phyloP scores from a whole-genome alignment of 2,329 filamentous ascomycete genomes.

The Verticillium dahliae region DNA sequence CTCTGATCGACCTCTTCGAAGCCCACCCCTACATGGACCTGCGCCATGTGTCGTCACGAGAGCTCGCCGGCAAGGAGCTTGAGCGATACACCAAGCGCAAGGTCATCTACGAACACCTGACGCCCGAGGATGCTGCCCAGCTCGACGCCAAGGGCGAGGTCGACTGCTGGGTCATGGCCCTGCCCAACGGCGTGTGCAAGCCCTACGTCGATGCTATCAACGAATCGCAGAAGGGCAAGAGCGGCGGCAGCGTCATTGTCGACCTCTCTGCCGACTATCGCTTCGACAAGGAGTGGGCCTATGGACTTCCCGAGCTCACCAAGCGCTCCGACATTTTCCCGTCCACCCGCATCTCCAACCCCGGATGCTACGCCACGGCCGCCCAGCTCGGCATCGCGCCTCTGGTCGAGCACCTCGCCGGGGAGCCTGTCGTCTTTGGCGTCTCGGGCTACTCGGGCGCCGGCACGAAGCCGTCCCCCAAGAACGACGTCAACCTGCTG shows the following conservation, averaged over 20 bases:
- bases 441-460: constrained; percentile 93
- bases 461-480: constrained; percentile 86
- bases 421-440: constrained; percentile 78
- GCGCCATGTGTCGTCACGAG: constrained; percentile 85
- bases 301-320: constrained; percentile 82
- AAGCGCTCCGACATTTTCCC: constrained; percentile 69
- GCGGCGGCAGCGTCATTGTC: constrained; percentile 67
- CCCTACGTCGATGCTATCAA: constrained; percentile 88
- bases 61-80: constrained; percentile 79
- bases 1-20: constrained; percentile 81
- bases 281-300: constrained; percentile 80
- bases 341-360: constrained; percentile 80
- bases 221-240: constrained; percentile 49
- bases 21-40: constrained; percentile 85
- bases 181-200: constrained; percentile 91
- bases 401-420: constrained; percentile 68
- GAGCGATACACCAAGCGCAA: constrained; percentile 87
- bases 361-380: constrained; percentile 91
- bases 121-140: constrained; percentile 74
- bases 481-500: constrained; percentile 83
- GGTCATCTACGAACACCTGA: constrained; percentile 87
- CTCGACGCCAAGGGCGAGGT: constrained; percentile 81
- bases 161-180: constrained; percentile 88
- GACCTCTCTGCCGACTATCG: constrained; percentile 97
- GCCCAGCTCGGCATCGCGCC: constrained; percentile 86